Conservation (phyloP, 139 green algal genomes). For the Edaphochlamys debaryana region DNA sequence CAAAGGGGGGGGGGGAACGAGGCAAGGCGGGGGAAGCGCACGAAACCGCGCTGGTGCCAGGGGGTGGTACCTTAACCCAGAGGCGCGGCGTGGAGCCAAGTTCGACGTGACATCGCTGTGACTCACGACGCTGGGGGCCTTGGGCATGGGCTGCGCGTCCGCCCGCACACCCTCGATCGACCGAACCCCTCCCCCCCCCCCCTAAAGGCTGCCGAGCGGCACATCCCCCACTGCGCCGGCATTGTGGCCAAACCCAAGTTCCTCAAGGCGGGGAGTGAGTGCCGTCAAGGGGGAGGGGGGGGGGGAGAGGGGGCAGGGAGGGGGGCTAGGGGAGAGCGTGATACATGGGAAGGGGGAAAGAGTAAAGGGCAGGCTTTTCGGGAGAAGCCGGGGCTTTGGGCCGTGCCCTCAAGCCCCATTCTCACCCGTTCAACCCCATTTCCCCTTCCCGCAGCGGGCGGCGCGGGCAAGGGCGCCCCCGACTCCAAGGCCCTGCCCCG, state of each 20-base stretch:
- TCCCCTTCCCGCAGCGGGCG: constrained; percentile 28
- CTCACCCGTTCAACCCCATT: background rate
- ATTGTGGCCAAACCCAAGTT: constrained; percentile 55
- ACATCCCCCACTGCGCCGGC: constrained; percentile 59
- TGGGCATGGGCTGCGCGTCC: too few species aligned
- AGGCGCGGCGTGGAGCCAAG: too few species aligned
- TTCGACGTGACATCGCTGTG: too few species aligned
- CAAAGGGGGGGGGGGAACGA: too few species aligned
- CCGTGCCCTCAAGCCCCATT: background rate
- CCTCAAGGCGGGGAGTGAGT: constrained; percentile 48
- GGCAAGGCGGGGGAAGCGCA: too few species aligned
- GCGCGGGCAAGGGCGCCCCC: constrained; percentile 47
- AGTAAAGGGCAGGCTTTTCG: background rate
- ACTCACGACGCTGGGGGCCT: too few species aligned
- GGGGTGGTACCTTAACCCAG: too few species aligned
- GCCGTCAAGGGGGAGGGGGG: background rate
- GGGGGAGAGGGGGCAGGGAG: too few species aligned
- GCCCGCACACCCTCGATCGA: too few species aligned
- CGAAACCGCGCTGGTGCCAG: too few species aligned
- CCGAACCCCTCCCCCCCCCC: too few species aligned
- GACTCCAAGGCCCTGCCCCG: constrained; percentile 46
- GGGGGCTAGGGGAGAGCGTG: too few species aligned
- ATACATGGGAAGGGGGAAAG: background rate
- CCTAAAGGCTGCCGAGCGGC: constrained; percentile 61
- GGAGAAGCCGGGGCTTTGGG: background rate